Conservation (phyloP, 2,329 filamentous ascomycete species). For the Penicillium sp. region DNA sequence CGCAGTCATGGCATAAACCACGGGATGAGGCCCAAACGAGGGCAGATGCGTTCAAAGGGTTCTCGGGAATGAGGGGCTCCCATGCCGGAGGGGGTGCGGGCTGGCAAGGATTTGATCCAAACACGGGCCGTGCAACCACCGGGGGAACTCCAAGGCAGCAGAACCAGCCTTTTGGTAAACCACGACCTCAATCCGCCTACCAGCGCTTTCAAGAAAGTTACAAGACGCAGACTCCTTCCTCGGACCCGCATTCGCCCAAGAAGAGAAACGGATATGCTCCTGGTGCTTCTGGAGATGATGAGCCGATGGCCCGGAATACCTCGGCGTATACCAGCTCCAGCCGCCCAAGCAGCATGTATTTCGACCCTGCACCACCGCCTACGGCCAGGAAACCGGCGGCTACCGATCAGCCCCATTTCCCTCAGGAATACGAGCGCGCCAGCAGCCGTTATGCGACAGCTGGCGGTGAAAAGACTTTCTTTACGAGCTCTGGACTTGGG, state of each 20-base stretch:
- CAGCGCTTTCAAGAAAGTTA: conserved; percentile 40
- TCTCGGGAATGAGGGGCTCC: conserved; percentile 48
- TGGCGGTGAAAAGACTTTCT: conserved; percentile 62
- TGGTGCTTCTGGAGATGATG: conserved; percentile 62
- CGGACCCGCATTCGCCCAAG: conserved; percentile 48
- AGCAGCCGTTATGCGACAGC: conserved; percentile 60
- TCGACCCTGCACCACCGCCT: conserved; percentile 45
- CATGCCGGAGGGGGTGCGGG: conserved; percentile 22
- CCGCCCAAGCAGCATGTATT: conserved; percentile 37
- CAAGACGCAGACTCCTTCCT: conserved; percentile 38
- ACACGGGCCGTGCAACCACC: conserved; percentile 35
- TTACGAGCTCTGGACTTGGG: conserved; percentile 55
- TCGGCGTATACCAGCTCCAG: conserved; percentile 51
- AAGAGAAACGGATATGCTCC: conserved; percentile 64
- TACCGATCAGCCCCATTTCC: conserved; percentile 30
- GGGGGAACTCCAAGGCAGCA: conserved; percentile 28
- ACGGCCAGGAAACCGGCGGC: conserved; percentile 46
- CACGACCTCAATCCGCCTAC: conserved; percentile 45
- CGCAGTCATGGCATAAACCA: conserved; percentile 44
- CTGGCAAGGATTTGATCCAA: conserved; percentile 48
- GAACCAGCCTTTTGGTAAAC: conserved; percentile 27
- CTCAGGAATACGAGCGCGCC: conserved; percentile 51
- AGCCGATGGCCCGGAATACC: conserved; percentile 59
- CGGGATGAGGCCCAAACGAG: conserved; percentile 46
- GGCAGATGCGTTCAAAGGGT: conserved; percentile 50